A percentile compares a stretch with the other conserved stretches of the same genome.
phyloP scores from a whole-genome alignment of 129 eudicot genomes.

The Calendula officinalis region DNA sequence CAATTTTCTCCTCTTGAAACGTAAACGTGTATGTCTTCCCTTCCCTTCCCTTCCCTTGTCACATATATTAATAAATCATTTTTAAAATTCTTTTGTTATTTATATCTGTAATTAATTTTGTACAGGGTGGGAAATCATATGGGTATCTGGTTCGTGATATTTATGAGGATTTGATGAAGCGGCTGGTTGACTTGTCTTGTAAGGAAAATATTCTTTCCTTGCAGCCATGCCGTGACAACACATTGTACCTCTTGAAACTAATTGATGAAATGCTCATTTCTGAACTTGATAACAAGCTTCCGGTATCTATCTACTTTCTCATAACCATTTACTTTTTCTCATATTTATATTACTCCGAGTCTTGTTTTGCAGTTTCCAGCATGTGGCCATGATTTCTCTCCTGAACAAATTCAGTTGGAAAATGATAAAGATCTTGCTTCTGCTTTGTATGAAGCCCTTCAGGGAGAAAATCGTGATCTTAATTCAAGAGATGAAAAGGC shows the following conservation, averaged over 20 bases:
- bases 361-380: conserved; percentile 69
- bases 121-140: conserved; percentile 72
- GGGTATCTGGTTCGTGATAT: conserved; percentile 71
- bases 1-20: conserved; percentile 72
- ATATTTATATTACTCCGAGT: not conserved
- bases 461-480: conserved; percentile 58
- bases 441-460: conserved; percentile 66
- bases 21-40: conserved; percentile 55
- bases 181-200: conserved; percentile 54
- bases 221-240: conserved; percentile 99
- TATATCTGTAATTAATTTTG: not conserved
- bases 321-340: not conserved
- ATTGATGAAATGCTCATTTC: conserved; percentile 85
- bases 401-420: conserved; percentile 56
- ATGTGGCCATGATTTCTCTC: conserved; percentile 55
- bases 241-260: conserved; percentile 72
- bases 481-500: conserved; percentile 37
- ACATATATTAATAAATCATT: not conserved
- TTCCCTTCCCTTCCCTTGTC: conserved; percentile 12
- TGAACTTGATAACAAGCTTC: conserved; percentile 77
- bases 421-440: conserved; percentile 60
- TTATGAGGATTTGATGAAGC: conserved; percentile 68
- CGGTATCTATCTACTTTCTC: conserved; percentile 41
- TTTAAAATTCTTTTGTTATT: conserved; percentile 1
- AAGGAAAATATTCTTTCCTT: conserved; percentile 69